Percentiles rank a stretch among this genome's conserved stretches.
phyloP scores from a whole-genome alignment of 228 moss, liverwort and hornwort genomes.

The Sphagnum magellanicum region DNA sequence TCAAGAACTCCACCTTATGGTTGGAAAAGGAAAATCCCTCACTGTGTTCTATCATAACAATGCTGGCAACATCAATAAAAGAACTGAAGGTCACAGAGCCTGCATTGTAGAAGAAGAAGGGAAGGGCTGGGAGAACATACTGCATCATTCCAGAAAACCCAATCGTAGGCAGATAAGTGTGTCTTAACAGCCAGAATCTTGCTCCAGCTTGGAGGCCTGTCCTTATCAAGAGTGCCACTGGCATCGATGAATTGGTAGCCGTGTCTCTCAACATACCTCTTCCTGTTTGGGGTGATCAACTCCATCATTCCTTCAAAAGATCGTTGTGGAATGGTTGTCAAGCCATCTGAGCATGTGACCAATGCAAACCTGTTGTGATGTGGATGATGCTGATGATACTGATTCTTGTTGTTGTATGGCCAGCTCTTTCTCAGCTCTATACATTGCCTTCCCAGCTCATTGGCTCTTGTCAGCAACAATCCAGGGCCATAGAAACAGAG shows the following conservation, averaged over 20 bases:
- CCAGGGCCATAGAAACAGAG: conserved; percentile 41
- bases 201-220: conserved; percentile 98
- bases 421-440: conserved; percentile 16
- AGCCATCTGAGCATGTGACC: conserved; percentile 94
- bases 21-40: too few relatives aligned
- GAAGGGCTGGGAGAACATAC: conserved; percentile 20
- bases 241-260: conserved; percentile 97
- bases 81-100: too few relatives aligned
- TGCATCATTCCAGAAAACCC: conserved; percentile 99
- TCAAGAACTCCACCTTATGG: too few relatives aligned
- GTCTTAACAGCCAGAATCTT: conserved; percentile 93
- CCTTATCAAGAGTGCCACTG: conserved; percentile 75
- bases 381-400: conserved; percentile 14
- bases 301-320: conserved; percentile 97
- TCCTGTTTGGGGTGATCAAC: conserved; percentile 80
- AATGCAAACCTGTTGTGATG: conserved; percentile 60
- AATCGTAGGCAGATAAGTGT: conserved; percentile 80
- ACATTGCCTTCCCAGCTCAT: conserved; percentile 55
- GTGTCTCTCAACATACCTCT: conserved; percentile 72
- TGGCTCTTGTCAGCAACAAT: conserved; percentile 38
- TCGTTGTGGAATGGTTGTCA: conserved; percentile 79
- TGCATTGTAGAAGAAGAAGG: too few relatives aligned
- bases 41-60: too few relatives aligned
- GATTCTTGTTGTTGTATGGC: too few relatives aligned
- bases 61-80: too few relatives aligned